Conservation (phyloP, 192 early-diverging fungal species). For the Endogone sp. region DNA sequence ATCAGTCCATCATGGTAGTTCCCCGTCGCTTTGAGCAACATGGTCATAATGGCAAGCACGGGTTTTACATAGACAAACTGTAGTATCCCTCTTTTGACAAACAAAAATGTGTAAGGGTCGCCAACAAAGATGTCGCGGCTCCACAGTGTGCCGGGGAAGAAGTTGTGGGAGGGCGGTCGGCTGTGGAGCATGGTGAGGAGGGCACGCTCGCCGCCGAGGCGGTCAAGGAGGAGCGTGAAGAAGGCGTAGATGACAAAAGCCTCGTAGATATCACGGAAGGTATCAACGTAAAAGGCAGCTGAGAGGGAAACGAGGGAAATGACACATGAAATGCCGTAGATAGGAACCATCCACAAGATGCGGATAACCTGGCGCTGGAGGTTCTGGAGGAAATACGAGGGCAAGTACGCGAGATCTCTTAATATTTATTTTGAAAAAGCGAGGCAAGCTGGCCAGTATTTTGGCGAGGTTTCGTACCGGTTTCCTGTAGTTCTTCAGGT, state of each 20-base stretch:
- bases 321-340: conserved; percentile 85
- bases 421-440: no score
- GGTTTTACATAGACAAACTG: conserved; percentile 94
- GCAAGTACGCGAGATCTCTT: neutral
- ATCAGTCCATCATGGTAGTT: conserved; percentile 83
- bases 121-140: conserved; percentile 76
- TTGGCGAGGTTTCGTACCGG: no score
- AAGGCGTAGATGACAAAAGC: conserved; percentile 96
- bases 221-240: conserved; percentile 82
- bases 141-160: conserved; percentile 76
- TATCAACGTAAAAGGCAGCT: conserved; percentile 82
- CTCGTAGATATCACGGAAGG: conserved; percentile 90
- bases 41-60: conserved; percentile 67
- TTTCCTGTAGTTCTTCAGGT: conserved; percentile 57
- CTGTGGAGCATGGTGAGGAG: conserved; percentile 75
- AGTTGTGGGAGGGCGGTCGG: conserved; percentile 71
- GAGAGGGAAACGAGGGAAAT: conserved; percentile 67
- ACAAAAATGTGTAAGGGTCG: conserved; percentile 83
- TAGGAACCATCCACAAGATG: conserved; percentile 71
- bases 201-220: conserved; percentile 86
- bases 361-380: conserved; percentile 68
- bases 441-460: no score
- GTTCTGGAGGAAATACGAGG: conserved; percentile 19
- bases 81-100: conserved; percentile 87
- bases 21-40: conserved; percentile 70